Base-by-base conservation (phyloP, 352 stramenopile genomes). In the Phytophthora tentaculata region DNA sequence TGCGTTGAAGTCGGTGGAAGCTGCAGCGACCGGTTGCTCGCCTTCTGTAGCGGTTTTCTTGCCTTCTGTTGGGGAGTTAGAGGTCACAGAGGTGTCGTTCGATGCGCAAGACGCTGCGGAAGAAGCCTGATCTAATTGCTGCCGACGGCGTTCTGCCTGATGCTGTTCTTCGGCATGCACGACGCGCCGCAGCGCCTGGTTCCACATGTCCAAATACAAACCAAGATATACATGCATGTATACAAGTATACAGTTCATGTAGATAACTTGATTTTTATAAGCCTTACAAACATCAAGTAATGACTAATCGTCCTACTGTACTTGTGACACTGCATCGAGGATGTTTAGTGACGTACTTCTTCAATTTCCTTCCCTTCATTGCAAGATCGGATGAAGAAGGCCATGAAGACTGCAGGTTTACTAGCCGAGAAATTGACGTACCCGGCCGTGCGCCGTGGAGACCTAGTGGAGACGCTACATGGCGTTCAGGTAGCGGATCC, bases 391-490 rank as follows among this genome's bases (percentile, higher is more conserved):
- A 79, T 79, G 72, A 72, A 72, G 45, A 76, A 73, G 43, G 57
- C 57, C n/a, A 69, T 72, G 54, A 78, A 70, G 66, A 66, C 45
- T 43, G 61, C 63, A 12, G 54, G 69, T 45, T 60, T 71, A 20
- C 32, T 81, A 16, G 60, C 67, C 12, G 63, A 79, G 56, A 76
- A 69, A 14, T 28, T 81, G 39, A 51, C 64, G 64, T 93, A 93
- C 64, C 85, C 85, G 14, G 45, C 63, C 14, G 79, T 93, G 59
- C 69, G 71, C 3, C 83, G 81, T 29, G 63, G 55, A 2, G 76
- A 90, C 48, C 19, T 90, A 1, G 71, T 79, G 20, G 82, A 93
- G 59, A 72, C 78, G n/a, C 60, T 91, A 35, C 85, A 93, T 50
- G 78, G 81, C 45, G 69, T 81, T 22, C 35, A 74, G 29, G 80